These are phyloP conservation scores for Ogataea glucozyma DNA, from an alignment of 805 yeast genomes.

Conservation along the genomic window DNA sequence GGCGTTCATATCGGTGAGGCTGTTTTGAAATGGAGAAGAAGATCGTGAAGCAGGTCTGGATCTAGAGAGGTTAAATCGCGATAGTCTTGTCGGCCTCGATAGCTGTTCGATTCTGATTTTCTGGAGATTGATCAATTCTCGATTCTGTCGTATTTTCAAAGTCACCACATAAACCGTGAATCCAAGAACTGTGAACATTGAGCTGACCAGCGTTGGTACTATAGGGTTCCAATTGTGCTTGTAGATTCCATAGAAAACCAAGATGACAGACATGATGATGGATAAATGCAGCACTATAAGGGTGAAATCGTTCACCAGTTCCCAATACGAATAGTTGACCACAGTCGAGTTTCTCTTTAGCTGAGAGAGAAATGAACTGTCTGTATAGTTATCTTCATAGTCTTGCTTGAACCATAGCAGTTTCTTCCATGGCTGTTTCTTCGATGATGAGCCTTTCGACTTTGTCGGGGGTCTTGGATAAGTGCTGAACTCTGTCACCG, in stretches of 20 bases:
- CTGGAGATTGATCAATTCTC: conserved; percentile 33
- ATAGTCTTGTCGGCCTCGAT: conserved; percentile 18
- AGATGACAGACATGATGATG: conserved; percentile 59
- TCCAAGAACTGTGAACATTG: conserved; percentile 38
- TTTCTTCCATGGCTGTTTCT: conserved; percentile 67
- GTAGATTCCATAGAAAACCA: conserved; percentile 68
- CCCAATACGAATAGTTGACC: conserved; percentile 59
- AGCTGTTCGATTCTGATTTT: conserved; percentile 32
- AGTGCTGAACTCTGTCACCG: conserved; percentile 1
- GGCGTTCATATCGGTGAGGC: conserved; percentile 2
- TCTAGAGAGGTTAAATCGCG: conserved; percentile 19
- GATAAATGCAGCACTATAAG: conserved; percentile 67
- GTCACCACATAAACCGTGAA: conserved; percentile 36
- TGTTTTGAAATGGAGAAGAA: conserved; percentile 23
- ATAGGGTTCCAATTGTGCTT: conserved; percentile 50
- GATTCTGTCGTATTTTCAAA: conserved; percentile 30
- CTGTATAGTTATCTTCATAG: conserved; percentile 91
- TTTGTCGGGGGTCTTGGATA: neutral
- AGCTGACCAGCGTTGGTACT: conserved; percentile 39
- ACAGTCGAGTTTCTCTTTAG: conserved; percentile 77
- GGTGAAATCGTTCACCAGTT: conserved; percentile 70
- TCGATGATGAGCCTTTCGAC: neutral
- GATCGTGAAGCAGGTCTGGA: conserved; percentile 29
- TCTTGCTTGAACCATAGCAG: conserved; percentile 82
- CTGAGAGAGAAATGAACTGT: conserved; percentile 76